Percentiles rank a stretch among this genome's conserved stretches.
Evolutionary conservation across 306 rosid genomes (phyloP).

Genomic region (cucumber (Cucumis sativus)): Cucumber_9930_V3 NC_026656.2:23377501-23378000

Average conservation of each 20-base stretch:
- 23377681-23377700: not conserved
- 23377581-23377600: no score
- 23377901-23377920: no score
- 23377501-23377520: not conserved
- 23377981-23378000: fast-evolving
- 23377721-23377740: not conserved
- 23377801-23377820: not conserved
- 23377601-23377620: not conserved
- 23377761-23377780: not conserved
- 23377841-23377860: no score
- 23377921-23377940: no score
- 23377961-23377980: no score
- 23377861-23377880: no score
- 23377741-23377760: not conserved
- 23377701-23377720: not conserved
- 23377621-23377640: not conserved
- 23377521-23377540: not conserved
- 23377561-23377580: not conserved
- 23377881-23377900: no score
- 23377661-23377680: not conserved
- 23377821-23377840: no score
- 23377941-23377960: no score
- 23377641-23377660: not conserved
- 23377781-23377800: not conserved
- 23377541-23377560: not conserved